Evolutionary conservation across 2,329 filamentous ascomycete species (phyloP).

Genomic region (Esteya vermicola): DNA sequence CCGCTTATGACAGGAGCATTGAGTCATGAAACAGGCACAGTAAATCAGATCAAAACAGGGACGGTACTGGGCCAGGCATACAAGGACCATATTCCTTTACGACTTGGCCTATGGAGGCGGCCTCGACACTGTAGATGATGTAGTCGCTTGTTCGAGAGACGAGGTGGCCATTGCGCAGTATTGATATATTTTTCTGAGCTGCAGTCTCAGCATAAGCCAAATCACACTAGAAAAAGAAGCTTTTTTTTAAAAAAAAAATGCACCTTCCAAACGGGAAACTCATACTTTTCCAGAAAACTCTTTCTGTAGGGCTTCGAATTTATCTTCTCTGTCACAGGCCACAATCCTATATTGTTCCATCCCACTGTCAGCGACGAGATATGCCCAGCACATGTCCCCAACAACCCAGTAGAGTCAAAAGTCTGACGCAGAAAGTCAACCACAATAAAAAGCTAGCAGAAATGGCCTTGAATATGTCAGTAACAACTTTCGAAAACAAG

Average conservation of each 20-base stretch:
- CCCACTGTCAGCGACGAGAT: constrained; percentile 5
- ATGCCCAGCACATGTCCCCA: too few relatives aligned
- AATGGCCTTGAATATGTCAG: too few relatives aligned
- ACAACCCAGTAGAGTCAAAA: too few relatives aligned
- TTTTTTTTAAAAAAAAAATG: constrained; percentile 16
- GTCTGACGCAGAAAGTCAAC: too few relatives aligned
- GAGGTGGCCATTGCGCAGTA: constrained; percentile 85
- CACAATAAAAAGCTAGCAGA: too few relatives aligned
- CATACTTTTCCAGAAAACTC: constrained; percentile 83
- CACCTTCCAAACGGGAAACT: constrained; percentile 5
- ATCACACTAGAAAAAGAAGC: constrained; percentile 1
- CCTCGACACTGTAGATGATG: constrained; percentile 97
- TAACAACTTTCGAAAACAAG: too few relatives aligned
- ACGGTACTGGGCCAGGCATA: constrained; percentile 38
- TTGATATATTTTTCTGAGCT: constrained; percentile 66
- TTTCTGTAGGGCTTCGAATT: constrained; percentile 63
- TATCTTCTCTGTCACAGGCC: constrained; percentile 86
- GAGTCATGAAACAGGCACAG: not conserved
- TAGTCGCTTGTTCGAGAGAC: constrained; percentile 95
- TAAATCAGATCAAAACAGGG: too few relatives aligned
- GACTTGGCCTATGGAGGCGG: constrained; percentile 74
- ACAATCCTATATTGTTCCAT: constrained; percentile 54
- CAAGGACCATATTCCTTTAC: constrained; percentile 85
- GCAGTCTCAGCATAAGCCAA: constrained; percentile 31
- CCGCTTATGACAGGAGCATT: too few relatives aligned